Evolutionary conservation across 1,284 basidiomycete species (phyloP).

Genomic region (Volvariella surrecta): DNA sequence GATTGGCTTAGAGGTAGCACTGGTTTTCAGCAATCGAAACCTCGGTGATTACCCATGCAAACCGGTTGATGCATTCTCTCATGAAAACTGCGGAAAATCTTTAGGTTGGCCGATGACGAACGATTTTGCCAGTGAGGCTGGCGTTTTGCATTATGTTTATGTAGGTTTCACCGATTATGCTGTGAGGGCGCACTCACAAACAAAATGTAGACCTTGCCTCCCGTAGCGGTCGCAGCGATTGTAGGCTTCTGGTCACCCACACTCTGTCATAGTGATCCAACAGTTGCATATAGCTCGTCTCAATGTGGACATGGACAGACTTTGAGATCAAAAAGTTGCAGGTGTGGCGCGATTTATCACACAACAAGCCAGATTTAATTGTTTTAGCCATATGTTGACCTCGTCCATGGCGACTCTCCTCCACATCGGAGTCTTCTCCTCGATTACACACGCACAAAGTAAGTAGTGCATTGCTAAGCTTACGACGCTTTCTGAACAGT

Average conservation of each 20-base stretch:
- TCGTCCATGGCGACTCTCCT: slow-evolving; percentile 42
- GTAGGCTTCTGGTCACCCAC: slow-evolving; percentile 15
- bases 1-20: slow-evolving; percentile 36
- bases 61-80: no score
- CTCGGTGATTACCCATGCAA: slow-evolving; percentile 27
- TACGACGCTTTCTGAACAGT: slow-evolving; percentile 1
- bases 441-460: slow-evolving; percentile 46
- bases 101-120: slow-evolving; percentile 35
- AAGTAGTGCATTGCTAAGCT: slow-evolving; percentile 11
- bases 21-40: slow-evolving; percentile 35
- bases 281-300: slow-evolving; percentile 24
- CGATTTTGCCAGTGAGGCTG: slow-evolving; percentile 19
- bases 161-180: slow-evolving; percentile 19
- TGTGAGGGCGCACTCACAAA: no score
- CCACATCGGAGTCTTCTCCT: slow-evolving; percentile 39
- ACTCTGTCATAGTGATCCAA: neutral
- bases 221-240: slow-evolving; percentile 35
- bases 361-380: neutral
- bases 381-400: slow-evolving; percentile 46
- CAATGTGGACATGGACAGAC: slow-evolving; percentile 46
- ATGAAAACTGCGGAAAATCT: neutral
- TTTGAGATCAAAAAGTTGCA: slow-evolving; percentile 48
- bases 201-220: slow-evolving; percentile 37
- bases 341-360: slow-evolving; percentile 17
- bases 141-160: slow-evolving; percentile 40